A percentile compares a stretch with the other conserved stretches of the same genome.
Conservation (phyloP, 257 asterid species). For the Solanum sejunctum region DNA sequence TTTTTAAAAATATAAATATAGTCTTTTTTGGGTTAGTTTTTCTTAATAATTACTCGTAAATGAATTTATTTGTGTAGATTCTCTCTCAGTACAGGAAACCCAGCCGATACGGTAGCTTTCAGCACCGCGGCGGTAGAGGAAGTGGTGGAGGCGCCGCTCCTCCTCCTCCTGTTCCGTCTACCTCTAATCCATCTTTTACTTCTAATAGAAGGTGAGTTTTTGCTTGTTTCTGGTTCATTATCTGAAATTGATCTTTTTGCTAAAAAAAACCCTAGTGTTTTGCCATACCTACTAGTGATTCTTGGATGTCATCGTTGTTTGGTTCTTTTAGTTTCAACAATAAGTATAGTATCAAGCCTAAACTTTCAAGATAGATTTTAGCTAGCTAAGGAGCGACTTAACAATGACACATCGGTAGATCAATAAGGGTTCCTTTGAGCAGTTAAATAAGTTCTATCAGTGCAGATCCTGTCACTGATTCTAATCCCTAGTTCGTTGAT, state of each 20-base stretch:
- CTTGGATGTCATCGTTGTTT: neutral
- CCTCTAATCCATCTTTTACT: conserved; percentile 5
- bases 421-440: neutral
- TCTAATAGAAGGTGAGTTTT: conserved; percentile 14
- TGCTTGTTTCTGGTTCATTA: neutral
- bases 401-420: neutral
- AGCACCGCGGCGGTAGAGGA: conserved; percentile 16
- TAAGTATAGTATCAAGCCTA: conserved; percentile 20
- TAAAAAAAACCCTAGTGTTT: conserved; percentile 7
- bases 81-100: conserved; percentile 16
- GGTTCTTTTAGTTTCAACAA: conserved; percentile 21
- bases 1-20: neutral
- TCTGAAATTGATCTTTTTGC: neutral
- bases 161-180: conserved; percentile 9
- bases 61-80: neutral
- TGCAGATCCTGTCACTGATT: neutral
- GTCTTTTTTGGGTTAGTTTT: neutral
- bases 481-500: neutral
- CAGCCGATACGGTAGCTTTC: conserved; percentile 22
- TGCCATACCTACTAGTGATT: neutral
- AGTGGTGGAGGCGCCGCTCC: conserved; percentile 9
- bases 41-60: neutral
- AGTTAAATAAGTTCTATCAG: neutral
- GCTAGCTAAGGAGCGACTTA: too few species aligned
- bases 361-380: too few species aligned